Percentiles rank a stretch among this genome's conserved stretches.
phyloP scores from a whole-genome alignment of 495 filamentous ascomycete genomes.

The Aspergillus panamensis region DNA sequence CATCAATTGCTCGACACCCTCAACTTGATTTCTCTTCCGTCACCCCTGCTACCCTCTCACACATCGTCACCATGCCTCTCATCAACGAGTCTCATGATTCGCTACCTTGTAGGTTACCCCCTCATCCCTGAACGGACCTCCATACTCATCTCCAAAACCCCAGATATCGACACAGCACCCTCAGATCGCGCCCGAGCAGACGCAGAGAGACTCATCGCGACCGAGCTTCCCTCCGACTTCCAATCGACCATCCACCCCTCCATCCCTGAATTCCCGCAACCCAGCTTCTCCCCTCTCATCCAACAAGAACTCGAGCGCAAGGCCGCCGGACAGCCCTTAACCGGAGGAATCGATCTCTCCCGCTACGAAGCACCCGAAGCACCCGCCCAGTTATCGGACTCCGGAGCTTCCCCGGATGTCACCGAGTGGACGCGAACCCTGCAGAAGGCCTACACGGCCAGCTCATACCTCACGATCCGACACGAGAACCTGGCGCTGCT shows the following conservation, averaged over 20 bases:
- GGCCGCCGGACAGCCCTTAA: conserved; percentile 49
- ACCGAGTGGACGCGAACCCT: conserved; percentile 38
- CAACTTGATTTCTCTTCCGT: background rate
- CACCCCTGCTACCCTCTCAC: background rate
- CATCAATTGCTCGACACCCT: background rate
- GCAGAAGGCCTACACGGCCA: conserved; percentile 56
- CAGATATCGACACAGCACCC: conserved; percentile 70
- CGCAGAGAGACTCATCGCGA: conserved; percentile 61
- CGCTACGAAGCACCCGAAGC: conserved; percentile 72
- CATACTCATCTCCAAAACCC: conserved; percentile 14
- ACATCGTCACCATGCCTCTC: conserved; percentile 58
- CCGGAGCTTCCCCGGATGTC: conserved; percentile 29
- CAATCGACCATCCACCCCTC: conserved; percentile 36
- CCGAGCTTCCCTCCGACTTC: conserved; percentile 55
- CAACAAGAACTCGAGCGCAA: conserved; percentile 60
- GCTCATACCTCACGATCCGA: conserved; percentile 62
- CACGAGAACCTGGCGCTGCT: conserved; percentile 69
- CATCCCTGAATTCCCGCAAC: conserved; percentile 36
- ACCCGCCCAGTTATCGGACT: conserved; percentile 32
- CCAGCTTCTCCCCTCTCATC: conserved; percentile 58
- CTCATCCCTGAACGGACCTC: conserved; percentile 10
- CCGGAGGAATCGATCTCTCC: conserved; percentile 65
- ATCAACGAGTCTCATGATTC: conserved; percentile 75
- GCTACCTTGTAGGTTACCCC: conserved; percentile 63
- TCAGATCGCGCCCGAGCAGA: conserved; percentile 53